phyloP scores from a whole-genome alignment of 2,329 filamentous ascomycete species.

The Aspergillus amoenus region DNA sequence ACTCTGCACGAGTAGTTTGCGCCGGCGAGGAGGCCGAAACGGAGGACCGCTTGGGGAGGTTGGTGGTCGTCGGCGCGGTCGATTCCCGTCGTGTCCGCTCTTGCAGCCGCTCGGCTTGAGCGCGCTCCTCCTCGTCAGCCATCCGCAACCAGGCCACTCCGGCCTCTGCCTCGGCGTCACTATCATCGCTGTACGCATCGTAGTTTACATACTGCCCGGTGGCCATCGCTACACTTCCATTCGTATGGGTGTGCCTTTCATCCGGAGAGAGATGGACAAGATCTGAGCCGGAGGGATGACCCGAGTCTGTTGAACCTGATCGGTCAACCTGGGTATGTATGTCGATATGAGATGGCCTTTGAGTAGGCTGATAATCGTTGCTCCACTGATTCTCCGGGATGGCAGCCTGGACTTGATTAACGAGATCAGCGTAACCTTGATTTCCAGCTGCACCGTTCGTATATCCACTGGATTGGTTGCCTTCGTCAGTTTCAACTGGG shows the following conservation, averaged over 20 bases:
- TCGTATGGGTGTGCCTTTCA: constrained; percentile 48
- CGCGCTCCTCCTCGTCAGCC: constrained; percentile 74
- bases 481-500: constrained; percentile 47
- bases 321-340: constrained; percentile 15
- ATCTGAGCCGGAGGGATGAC: constrained; percentile 14
- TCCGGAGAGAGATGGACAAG: constrained; percentile 40
- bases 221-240: constrained; percentile 48
- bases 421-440: constrained; percentile 56
- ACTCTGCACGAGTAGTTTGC: constrained; percentile 61
- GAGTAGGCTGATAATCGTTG: constrained; percentile 25
- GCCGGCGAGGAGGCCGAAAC: constrained; percentile 26
- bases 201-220: constrained; percentile 48
- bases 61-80: constrained; percentile 50
- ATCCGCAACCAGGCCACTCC: constrained; percentile 80
- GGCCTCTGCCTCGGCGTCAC: constrained; percentile 82
- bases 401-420: constrained; percentile 57
- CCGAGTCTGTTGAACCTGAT: not conserved
- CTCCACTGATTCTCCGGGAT: constrained; percentile 40
- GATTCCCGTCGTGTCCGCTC: constrained; percentile 60
- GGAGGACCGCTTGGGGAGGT: constrained; percentile 42
- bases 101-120: constrained; percentile 45
- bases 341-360: constrained; percentile 24
- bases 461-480: constrained; percentile 18
- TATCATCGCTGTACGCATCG: constrained; percentile 65
- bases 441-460: constrained; percentile 34